A percentile compares a stretch with the other conserved stretches of the same genome.
Evolutionary conservation across 805 yeast species (phyloP).

Genomic region (Metschnikowia matae): DNA sequence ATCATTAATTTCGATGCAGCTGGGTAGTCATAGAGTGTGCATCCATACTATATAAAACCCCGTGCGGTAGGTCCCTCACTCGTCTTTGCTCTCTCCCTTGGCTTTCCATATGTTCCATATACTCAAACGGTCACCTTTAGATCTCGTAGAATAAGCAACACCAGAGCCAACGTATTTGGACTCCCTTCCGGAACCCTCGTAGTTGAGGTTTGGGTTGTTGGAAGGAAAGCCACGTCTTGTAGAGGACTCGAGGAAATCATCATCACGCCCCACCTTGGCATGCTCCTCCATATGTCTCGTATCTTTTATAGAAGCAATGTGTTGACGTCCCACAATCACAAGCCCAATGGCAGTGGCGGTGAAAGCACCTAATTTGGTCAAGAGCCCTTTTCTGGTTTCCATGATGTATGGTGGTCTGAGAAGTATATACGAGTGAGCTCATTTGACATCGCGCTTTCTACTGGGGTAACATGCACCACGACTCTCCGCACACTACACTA

Average conservation of each 20-base stretch:
- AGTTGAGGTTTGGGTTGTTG: slow-evolving; percentile 28
- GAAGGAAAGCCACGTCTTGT: slow-evolving; percentile 55
- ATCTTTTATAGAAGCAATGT: slow-evolving; percentile 32
- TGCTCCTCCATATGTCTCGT: slow-evolving; percentile 32
- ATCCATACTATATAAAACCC: background rate
- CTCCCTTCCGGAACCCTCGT: slow-evolving; percentile 42
- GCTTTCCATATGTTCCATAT: slow-evolving; percentile 22
- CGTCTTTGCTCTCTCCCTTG: slow-evolving; percentile 2
- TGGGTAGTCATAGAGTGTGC: background rate
- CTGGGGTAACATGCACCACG: background rate
- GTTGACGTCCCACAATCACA: slow-evolving; percentile 32
- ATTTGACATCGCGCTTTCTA: background rate
- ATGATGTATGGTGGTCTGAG: slow-evolving; percentile 11
- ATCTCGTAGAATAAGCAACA: slow-evolving; percentile 52
- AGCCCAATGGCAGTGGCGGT: slow-evolving; percentile 29
- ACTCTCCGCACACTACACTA: no score
- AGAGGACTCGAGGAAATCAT: slow-evolving; percentile 25
- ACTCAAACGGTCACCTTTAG: slow-evolving; percentile 49
- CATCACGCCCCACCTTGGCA: slow-evolving; percentile 28
- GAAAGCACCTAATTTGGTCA: slow-evolving; percentile 32
- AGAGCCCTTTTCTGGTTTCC: slow-evolving; percentile 36
- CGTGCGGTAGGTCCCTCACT: no score
- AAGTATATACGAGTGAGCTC: background rate
- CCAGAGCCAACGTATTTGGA: slow-evolving; percentile 70
- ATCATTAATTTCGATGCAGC: background rate